Conservation (phyloP, 257 asterid species). For the Gentiana straminea region DNA sequence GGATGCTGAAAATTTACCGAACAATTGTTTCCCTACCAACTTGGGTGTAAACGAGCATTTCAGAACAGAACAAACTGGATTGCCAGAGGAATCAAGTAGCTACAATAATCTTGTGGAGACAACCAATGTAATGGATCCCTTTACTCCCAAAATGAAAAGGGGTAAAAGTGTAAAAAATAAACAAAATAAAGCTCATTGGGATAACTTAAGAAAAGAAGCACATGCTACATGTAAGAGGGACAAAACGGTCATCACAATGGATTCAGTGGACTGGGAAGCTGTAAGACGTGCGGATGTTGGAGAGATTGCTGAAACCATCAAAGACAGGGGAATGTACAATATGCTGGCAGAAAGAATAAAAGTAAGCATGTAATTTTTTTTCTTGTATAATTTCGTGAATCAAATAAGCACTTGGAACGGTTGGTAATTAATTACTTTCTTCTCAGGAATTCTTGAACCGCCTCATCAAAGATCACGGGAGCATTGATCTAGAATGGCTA, state of each 20-base stretch:
- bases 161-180: conserved; percentile 45
- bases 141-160: conserved; percentile 31
- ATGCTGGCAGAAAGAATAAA: conserved; percentile 83
- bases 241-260: conserved; percentile 48
- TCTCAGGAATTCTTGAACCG: conserved; percentile 83
- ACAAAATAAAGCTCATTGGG: conserved; percentile 55
- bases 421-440: conserved; percentile 1
- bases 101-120: conserved; percentile 18
- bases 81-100: conserved; percentile 51
- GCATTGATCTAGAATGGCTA: conserved; percentile 91
- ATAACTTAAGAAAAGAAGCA: conserved; percentile 50
- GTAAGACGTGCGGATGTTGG: conserved; percentile 69
- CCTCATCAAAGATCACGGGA: conserved; percentile 72
- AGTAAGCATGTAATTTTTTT: conserved; percentile 22
- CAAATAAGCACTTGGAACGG: too few relatives aligned
- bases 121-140: conserved; percentile 16
- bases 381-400: too few relatives aligned
- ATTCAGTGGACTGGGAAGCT: conserved; percentile 93
- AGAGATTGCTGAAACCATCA: conserved; percentile 75
- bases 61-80: conserved; percentile 41
- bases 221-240: conserved; percentile 26
- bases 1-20: conserved; percentile 13
- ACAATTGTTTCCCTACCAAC: conserved; percentile 10
- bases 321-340: conserved; percentile 96
- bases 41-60: conserved; percentile 21